Evolutionary conservation across 169 alveolate genomes (phyloP), one percentile per base, ranked within the genome.

Genomic region (Sarcocystis neurona): DNA sequence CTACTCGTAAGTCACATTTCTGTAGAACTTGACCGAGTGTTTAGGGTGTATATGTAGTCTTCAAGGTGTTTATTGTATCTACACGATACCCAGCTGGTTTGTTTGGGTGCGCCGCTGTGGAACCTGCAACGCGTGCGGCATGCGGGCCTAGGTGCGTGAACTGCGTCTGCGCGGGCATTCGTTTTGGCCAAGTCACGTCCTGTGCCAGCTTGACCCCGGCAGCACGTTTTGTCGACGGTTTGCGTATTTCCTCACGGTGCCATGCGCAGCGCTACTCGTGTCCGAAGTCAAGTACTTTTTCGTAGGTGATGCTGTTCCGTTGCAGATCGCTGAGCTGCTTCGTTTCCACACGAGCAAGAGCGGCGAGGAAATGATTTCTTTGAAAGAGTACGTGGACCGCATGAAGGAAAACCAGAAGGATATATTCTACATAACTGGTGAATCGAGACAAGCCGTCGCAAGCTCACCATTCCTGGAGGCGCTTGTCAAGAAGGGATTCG

Each of bases 361-460:
- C 68, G 99, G 99, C 89, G 99, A 99, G 74, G 99, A 99, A 89
- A 93, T 96, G 94, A 96, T 98, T 82, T 96, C 99, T 84, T 95
- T 99, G 90, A 97, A 98, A 95, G 99, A 98, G 91, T 99, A 99
- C 94, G 99, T 98, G 68, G 98, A 97, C 91, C 96, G 99, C 94
- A 99, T 99, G 99, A 98, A 98, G 98, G 99, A 98, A 92, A 98
- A 97, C 80, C 99, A 98, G 96, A 99, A 98, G 95, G 99, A 97
- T 91, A 98, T 99, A 93, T 99, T 95, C 97, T 99, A 98, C 97
- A 98, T 99, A 91, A 98, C 99, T 39, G 99, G 99, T 63, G 99
- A 99, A 94, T 96, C 99, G 77, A 96, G 95, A 75, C 97, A 97
- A 70, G 97, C 98, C 23, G 99, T 98, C 50, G 97, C 98, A 34